phyloP scores from a whole-genome alignment of 2,329 filamentous ascomycete species.

The Ceratocystis diversiconidia region DNA sequence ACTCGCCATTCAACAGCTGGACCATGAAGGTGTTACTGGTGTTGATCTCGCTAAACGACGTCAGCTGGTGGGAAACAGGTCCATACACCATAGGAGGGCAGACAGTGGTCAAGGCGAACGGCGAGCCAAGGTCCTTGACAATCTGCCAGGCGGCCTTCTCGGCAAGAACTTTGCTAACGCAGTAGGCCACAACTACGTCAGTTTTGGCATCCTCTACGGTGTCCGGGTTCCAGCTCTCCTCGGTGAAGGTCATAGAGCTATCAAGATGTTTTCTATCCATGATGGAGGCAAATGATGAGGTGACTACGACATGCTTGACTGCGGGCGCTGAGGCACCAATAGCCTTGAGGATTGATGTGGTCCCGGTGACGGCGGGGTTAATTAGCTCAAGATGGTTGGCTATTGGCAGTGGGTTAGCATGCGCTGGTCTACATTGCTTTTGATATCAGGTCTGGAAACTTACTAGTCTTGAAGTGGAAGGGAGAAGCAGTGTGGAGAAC shows the following conservation, averaged over 20 bases:
- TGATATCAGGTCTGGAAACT: conserved; percentile 13
- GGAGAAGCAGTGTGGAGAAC: conserved; percentile 49
- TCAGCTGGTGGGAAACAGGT: conserved; percentile 36
- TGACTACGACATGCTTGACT: conserved; percentile 58
- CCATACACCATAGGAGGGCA: conserved; percentile 43
- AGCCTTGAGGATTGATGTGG: conserved; percentile 56
- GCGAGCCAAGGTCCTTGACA: conserved; percentile 29
- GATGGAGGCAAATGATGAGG: conserved; percentile 42
- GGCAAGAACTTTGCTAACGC: conserved; percentile 40
- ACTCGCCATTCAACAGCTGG: conserved; percentile 35
- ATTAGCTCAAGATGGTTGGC: conserved; percentile 39
- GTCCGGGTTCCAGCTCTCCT: conserved; percentile 40
- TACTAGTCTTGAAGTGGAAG: conserved; percentile 39
- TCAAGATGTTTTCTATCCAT: conserved; percentile 28
- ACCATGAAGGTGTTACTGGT: conserved; percentile 41
- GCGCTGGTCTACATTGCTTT: neutral
- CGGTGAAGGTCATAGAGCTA: conserved; percentile 29
- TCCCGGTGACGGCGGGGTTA: conserved; percentile 43
- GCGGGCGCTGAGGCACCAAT: conserved; percentile 42
- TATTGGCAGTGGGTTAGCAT: conserved; percentile 17
- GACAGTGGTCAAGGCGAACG: conserved; percentile 39
- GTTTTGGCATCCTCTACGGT: conserved; percentile 32
- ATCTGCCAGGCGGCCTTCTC: conserved; percentile 42
- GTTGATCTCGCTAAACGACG: conserved; percentile 34
- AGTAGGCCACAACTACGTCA: conserved; percentile 34